Base-by-base conservation (phyloP, 2,329 filamentous ascomycete genomes). In the Apiospora arundinis region DNA sequence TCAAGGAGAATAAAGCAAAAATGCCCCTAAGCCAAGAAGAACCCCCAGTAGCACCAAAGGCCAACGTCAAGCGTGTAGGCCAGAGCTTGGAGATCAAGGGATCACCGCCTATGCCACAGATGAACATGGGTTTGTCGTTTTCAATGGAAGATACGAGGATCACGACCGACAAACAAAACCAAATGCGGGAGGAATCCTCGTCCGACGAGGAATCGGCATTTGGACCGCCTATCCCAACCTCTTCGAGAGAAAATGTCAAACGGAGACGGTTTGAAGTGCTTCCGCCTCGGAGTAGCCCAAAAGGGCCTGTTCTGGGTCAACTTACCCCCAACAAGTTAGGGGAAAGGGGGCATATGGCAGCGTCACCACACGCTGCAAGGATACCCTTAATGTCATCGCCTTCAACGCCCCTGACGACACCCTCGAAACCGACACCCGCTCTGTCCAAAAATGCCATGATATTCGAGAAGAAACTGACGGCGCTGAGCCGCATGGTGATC, bases 51-150 rank as follows among this genome's bases (percentile, higher is more conserved):
- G 44, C 40, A 2, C 63, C 42, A 5, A 63, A 37, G 44, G 60
- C 37, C 69, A 68, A 49, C 37, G 46, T 37, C 42, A 56, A 56
- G 63, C 63, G 48, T 23, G 45, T 67, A 21, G 66, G 66, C 44
- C 66, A 32, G 25, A 68, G 66, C 8, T 16, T 68, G 21, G 66
- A 68, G 25, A 32, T 48, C 44, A 28, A 46, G 25, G 66, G 45
- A 46, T 23, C 69, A 28, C 60, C 69, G 21, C 56, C 56, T 14
- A n/a, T 28, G 28, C 45, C 32, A 12, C 32, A n/a, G 2, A 42
- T 68, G 49, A 42, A 70, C 23, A 70, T 63, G 12, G 69, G 69
- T 2, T 28, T 70, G 44, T 70, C 69, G 6, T 70, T 70, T 8
- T 46, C 60, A 5, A 68, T 70, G 69, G 63, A 23, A 21, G 28